A percentile compares a stretch with the other conserved stretches of the same genome.
phyloP scores from a whole-genome alignment of 805 yeast species.

The Priceomyces carsonii region DNA sequence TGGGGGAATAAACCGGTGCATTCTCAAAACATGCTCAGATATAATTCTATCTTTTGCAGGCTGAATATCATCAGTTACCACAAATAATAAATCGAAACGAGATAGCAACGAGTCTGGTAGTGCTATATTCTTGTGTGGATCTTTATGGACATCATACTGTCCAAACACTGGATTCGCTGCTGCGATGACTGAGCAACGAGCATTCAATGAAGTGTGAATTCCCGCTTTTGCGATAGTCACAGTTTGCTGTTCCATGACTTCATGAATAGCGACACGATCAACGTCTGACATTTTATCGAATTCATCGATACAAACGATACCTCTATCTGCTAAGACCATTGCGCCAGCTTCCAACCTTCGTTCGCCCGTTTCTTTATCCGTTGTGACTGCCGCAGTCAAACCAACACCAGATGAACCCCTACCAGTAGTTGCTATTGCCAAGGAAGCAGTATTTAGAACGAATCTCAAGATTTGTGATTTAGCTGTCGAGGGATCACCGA shows the following conservation, averaged over 20 bases:
- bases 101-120: slow-evolving; percentile 94
- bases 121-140: slow-evolving; percentile 95
- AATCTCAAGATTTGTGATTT: slow-evolving; percentile 94
- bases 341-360: slow-evolving; percentile 98
- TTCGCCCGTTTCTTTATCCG: slow-evolving; percentile 96
- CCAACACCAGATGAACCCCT: slow-evolving; percentile 99
- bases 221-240: slow-evolving; percentile 98
- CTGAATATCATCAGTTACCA: slow-evolving; percentile 92
- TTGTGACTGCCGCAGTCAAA: slow-evolving; percentile 97
- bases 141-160: slow-evolving; percentile 92
- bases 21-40: slow-evolving; percentile 91
- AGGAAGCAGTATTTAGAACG: slow-evolving; percentile 89
- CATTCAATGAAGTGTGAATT: slow-evolving; percentile 92
- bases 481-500: slow-evolving; percentile 98
- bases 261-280: slow-evolving; percentile 97
- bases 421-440: slow-evolving; percentile 98
- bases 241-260: slow-evolving; percentile 99
- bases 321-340: slow-evolving; percentile 97
- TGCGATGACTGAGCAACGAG: slow-evolving; percentile 94
- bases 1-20: slow-evolving; percentile 86
- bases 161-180: slow-evolving; percentile 98
- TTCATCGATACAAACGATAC: slow-evolving; percentile 97
- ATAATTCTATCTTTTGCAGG: slow-evolving; percentile 82
- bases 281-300: slow-evolving; percentile 97
- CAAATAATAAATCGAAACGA: slow-evolving; percentile 93